Base-by-base conservation (phyloP, 78 protist genomes). In the Guillardia theta region DNA sequence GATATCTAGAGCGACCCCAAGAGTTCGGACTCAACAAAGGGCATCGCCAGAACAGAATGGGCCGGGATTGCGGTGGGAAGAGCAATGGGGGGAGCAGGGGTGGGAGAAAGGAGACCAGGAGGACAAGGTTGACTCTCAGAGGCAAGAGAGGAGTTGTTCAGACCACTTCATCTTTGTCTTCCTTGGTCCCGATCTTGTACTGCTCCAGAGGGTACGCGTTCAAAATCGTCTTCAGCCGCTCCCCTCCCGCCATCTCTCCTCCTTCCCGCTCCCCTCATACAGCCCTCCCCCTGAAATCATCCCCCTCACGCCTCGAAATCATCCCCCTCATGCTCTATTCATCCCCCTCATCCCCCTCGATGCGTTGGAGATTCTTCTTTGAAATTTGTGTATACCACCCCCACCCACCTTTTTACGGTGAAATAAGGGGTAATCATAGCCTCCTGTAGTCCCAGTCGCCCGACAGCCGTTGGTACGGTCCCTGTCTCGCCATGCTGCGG, bases 131-230 rank as follows among this genome's bases (percentile, higher is more conserved):
- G 15, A 77, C 19, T 33, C 21, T 64, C 15, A 12, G 43, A 33
- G 22, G 78, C 6, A 70, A 33, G 0, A 70, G 18, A 53, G 33
- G 62, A 53, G 18, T 21, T 18, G 18, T 18, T 21, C 12, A 18
- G 62, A 1, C 27, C 41, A 78, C 92, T 62, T 87, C 47, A 5
- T 87, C 92, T 9, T 27, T 15, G n/a, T 87, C 64, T 0, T 87
- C 92, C 62, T 87, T 87, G 44, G 24, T 12, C 12, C 92, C 92
- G 64, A 87, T 46, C 92, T 44, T 87, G 62, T 87, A 87, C 70
- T 22, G 44, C 6, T 87, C 92, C 50, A 87, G 62, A 1, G 36
- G 53, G 37, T 87, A 87, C 92, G 47, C 64, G 64, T 87, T 87
- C 92, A 87, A 50, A 6, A 58, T 24, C 36, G 1, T 43, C 1